Evolutionary conservation across 805 yeast species (phyloP).

Genomic region (Ogataea zsoltii): DNA sequence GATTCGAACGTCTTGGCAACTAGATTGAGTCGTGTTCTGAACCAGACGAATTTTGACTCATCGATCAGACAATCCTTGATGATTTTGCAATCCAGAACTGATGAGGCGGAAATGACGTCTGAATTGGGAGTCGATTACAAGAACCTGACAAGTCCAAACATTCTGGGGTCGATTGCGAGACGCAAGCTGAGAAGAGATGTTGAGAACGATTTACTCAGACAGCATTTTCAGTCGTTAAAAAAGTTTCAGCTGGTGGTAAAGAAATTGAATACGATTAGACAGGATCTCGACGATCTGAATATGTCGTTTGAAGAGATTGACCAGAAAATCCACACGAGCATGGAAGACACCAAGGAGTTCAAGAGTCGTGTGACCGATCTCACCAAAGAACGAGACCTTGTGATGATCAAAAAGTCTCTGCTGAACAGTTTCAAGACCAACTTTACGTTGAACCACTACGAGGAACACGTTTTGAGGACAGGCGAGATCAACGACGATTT

Average conservation of each 20-base stretch:
- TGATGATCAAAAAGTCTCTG: slow-evolving; percentile 52
- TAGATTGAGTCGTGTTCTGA: slow-evolving; percentile 52
- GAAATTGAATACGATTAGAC: slow-evolving; percentile 36
- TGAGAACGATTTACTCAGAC: slow-evolving; percentile 59
- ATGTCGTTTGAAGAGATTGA: slow-evolving; percentile 25
- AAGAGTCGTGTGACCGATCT: slow-evolving; percentile 25
- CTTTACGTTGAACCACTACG: slow-evolving; percentile 71
- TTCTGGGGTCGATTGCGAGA: slow-evolving; percentile 61
- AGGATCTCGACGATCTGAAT: slow-evolving; percentile 31
- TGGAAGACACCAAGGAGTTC: slow-evolving; percentile 24
- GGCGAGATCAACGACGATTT: slow-evolving; percentile 49
- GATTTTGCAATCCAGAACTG: slow-evolving; percentile 30
- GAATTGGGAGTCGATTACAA: slow-evolving; percentile 23
- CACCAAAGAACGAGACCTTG: slow-evolving; percentile 33
- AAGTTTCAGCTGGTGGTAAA: slow-evolving; percentile 45
- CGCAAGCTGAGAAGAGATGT: slow-evolving; percentile 59
- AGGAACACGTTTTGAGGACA: slow-evolving; percentile 57
- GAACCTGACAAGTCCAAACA: slow-evolving; percentile 45
- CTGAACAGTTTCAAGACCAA: slow-evolving; percentile 54
- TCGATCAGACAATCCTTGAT: slow-evolving; percentile 33
- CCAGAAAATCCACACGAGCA: slow-evolving; percentile 27
- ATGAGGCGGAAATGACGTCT: slow-evolving; percentile 21
- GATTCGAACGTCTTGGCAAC: slow-evolving; percentile 35
- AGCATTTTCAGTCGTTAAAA: slow-evolving; percentile 51
- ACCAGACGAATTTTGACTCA: slow-evolving; percentile 43